These are phyloP conservation scores for Phytopythium boreale DNA, from an alignment of 352 stramenopile species.

Conservation along the genomic window DNA sequence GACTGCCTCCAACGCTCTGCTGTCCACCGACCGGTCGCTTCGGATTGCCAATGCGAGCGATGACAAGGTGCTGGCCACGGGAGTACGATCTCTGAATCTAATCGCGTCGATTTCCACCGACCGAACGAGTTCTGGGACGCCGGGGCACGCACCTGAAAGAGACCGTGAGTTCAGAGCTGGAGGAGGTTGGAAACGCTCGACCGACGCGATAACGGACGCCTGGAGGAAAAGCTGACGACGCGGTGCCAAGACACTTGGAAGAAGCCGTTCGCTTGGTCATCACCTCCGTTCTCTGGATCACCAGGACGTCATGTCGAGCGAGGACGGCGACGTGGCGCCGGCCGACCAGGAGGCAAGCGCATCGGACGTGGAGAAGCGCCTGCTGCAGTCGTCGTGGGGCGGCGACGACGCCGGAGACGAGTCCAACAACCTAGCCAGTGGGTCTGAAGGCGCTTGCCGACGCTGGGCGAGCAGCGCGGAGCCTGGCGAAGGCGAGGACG, in stretches of 20 bases:
- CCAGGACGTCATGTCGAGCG: conserved; percentile 6
- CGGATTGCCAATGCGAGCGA: too few relatives aligned
- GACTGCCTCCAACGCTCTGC: too few relatives aligned
- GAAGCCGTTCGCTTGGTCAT: not conserved
- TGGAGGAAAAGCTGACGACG: too few relatives aligned
- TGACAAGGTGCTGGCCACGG: not conserved
- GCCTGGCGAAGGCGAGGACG: conserved; percentile 8
- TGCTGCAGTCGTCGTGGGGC: conserved; percentile 26
- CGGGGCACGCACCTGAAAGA: not conserved
- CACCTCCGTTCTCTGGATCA: not conserved
- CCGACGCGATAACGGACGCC: not conserved
- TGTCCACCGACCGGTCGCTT: too few relatives aligned
- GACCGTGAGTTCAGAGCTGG: not conserved
- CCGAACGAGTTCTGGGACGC: not conserved
- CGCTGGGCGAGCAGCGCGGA: conserved; percentile 5
- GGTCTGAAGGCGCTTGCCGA: not conserved
- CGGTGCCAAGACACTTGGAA: not conserved
- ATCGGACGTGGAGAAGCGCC: conserved; percentile 13
- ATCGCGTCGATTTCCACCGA: not conserved
- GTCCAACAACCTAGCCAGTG: not conserved
- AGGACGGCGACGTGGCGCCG: conserved; percentile 1
- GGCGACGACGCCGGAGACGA: conserved; percentile 15
- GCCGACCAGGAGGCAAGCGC: not conserved
- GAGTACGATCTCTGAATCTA: not conserved
- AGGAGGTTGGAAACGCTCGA: not conserved